Base-by-base conservation (phyloP, 2,329 filamentous ascomycete species). In the Davidsoniella virescens region DNA sequence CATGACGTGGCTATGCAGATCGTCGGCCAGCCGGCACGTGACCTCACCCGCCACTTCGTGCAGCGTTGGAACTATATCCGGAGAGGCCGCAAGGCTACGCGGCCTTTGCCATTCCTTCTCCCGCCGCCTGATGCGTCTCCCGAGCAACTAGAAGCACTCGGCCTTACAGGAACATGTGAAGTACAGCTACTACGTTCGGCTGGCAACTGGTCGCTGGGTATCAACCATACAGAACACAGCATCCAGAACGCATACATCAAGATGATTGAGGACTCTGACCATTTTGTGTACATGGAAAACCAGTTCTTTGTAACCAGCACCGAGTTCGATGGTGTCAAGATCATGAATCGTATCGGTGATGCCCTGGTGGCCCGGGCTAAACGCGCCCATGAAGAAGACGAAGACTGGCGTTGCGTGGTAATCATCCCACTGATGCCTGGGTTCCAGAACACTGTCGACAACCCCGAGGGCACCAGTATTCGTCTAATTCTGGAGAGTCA, bases 1-100 rank as follows among this genome's bases (percentile, higher is more conserved):
- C 92, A 98, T 60, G 92, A 98, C 63, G 87, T 98, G 55, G 80
- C 83, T 2, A 96, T 98, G 92, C 92, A 96, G 64, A 82, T 98
- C 40, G 87, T 96, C 41, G 92, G 92, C 3, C 92, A 96, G 62
- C 92, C 92, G 2, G 90, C 92, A 10, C 78, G 92, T 57, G 92
- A 98, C 66, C 69, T 96, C 55, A 95, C 88, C 2, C 79, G 92
- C 18, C 92, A 96, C 64, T 98, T 98, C 60, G 87, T 96, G 4
- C 92, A 98, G 64, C 77, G 92, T 54, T 98, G 92, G 92, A 96
- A 96, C 63, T 96, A 96, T 58, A 80, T 98, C 39, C 76, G 94
- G 45, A 82, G 92, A 49, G 88, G 93, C 55, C 80, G 92, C 52
- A 94, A 94, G 59, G 87, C 92, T 4, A 94, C 90, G 1, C 78